Percentiles rank a stretch among this genome's conserved stretches.
Evolutionary conservation across 768 basidiomycete genomes (phyloP).

Genomic region (Dioszegia hungarica): DNA sequence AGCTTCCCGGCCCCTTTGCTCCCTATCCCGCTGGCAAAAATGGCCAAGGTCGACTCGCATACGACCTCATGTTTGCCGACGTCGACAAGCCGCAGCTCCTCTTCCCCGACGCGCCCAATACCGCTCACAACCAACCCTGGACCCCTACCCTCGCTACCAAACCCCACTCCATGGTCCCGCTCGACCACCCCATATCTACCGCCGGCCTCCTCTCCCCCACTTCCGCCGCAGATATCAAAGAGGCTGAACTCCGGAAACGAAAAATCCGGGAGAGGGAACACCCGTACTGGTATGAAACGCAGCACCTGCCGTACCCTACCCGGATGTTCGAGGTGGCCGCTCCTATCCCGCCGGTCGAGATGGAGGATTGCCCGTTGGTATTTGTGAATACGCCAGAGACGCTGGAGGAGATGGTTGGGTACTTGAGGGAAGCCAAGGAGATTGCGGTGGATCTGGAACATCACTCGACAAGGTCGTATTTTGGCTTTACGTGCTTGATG

Average conservation of each 20-base stretch:
- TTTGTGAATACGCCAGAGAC: constrained; percentile 62
- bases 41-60: not conserved
- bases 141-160: constrained; percentile 68
- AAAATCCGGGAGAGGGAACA: constrained; percentile 44
- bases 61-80: constrained; percentile 62
- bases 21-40: not conserved
- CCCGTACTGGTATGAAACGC: constrained; percentile 83
- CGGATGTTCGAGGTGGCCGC: constrained; percentile 59
- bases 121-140: constrained; percentile 58
- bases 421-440: constrained; percentile 64
- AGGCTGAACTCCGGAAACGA: constrained; percentile 3
- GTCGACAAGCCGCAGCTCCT: constrained; percentile 74
- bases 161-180: constrained; percentile 74
- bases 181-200: constrained; percentile 55
- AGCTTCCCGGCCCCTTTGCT: constrained; percentile 27
- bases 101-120: constrained; percentile 63
- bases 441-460: constrained; percentile 94
- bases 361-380: constrained; percentile 64
- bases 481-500: constrained; percentile 88
- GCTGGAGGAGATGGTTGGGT: constrained; percentile 62
- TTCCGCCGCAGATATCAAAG: not conserved
- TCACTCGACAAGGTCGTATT: constrained; percentile 77
- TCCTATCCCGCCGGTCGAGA: constrained; percentile 56
- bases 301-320: constrained; percentile 64
- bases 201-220: not conserved